phyloP scores from a whole-genome alignment of 352 stramenopile genomes.

The Phytophthora chlamydospora region DNA sequence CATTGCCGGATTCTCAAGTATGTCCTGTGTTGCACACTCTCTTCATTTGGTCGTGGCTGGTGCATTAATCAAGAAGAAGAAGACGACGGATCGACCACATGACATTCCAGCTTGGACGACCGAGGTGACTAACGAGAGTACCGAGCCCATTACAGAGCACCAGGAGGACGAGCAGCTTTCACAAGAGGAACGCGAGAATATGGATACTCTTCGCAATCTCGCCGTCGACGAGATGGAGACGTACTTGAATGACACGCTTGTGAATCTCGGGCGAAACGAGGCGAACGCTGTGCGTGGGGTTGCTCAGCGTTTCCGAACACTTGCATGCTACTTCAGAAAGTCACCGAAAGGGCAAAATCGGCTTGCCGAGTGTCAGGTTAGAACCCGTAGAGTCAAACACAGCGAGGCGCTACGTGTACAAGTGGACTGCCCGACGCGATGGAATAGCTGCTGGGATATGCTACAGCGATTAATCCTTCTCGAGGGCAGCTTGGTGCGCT shows the following conservation, averaged over 20 bases:
- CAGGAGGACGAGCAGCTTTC: conserved; percentile 17
- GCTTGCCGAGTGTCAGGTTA: not conserved
- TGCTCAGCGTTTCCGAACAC: conserved; percentile 19
- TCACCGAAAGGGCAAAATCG: conserved; percentile 18
- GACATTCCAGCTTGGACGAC: not conserved
- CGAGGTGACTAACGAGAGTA: not conserved
- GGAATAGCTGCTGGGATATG: conserved; percentile 24
- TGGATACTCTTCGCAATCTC: conserved; percentile 8
- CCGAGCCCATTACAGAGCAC: not conserved
- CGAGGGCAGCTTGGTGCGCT: not conserved
- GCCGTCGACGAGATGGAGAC: conserved; percentile 12
- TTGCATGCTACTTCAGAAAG: conserved; percentile 23
- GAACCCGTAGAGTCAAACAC: not conserved
- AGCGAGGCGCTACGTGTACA: not conserved
- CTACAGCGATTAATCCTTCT: conserved; percentile 12
- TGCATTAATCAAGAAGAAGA: conserved; percentile 11
- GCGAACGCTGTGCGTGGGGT: conserved; percentile 2
- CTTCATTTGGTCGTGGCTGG: conserved; percentile 21
- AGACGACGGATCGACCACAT: not conserved
- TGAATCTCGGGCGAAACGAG: not conserved
- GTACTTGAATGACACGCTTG: conserved; percentile 7
- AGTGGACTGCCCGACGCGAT: conserved; percentile 14
- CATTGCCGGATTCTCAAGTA: not conserved
- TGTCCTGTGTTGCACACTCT: conserved; percentile 16
- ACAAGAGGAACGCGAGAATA: conserved; percentile 2